Evolutionary conservation across 805 yeast genomes (phyloP).

Genomic region (Kodamaea kaohsiungensis): DNA sequence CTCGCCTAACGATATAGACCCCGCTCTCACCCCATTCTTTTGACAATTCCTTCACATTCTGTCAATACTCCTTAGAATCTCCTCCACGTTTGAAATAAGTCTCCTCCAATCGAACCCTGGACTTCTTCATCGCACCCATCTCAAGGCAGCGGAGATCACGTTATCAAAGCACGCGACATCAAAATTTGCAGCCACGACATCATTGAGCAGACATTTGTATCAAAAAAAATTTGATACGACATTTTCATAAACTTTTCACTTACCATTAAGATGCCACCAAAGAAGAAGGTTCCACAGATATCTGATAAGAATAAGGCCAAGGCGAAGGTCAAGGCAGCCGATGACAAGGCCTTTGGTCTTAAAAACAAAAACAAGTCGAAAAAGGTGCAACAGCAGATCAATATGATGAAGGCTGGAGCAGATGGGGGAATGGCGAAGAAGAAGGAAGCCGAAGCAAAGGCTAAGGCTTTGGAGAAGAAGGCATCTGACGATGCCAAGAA

Average conservation of each 20-base stretch:
- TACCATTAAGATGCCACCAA: conserved; percentile 67
- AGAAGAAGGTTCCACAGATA: conserved; percentile 60
- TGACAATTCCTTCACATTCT: not conserved
- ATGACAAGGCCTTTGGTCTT: conserved; percentile 90
- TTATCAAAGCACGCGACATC: not conserved
- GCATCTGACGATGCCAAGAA: conserved; percentile 87
- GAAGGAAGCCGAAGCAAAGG: conserved; percentile 72
- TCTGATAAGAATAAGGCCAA: conserved; percentile 65
- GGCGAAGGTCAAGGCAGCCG: conserved; percentile 63
- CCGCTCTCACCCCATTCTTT: not conserved
- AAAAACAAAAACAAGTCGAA: conserved; percentile 94
- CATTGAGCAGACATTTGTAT: not conserved
- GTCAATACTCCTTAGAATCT: not conserved
- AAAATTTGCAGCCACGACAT: conserved; percentile 3
- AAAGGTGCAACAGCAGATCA: conserved; percentile 65
- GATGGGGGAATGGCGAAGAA: conserved; percentile 58
- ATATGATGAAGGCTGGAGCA: conserved; percentile 41
- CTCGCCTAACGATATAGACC: not conserved
- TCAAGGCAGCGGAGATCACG: too few relatives aligned
- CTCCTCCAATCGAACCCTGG: too few relatives aligned
- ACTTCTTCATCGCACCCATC: too few relatives aligned
- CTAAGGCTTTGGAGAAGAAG: conserved; percentile 75
- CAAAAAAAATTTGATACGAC: conserved; percentile 1
- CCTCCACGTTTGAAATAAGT: not conserved
- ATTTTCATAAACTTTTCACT: conserved; percentile 1